Evolutionary conservation across 2,329 filamentous ascomycete genomes (phyloP).

Genomic region (Cryoendolithus antarcticus): DNA sequence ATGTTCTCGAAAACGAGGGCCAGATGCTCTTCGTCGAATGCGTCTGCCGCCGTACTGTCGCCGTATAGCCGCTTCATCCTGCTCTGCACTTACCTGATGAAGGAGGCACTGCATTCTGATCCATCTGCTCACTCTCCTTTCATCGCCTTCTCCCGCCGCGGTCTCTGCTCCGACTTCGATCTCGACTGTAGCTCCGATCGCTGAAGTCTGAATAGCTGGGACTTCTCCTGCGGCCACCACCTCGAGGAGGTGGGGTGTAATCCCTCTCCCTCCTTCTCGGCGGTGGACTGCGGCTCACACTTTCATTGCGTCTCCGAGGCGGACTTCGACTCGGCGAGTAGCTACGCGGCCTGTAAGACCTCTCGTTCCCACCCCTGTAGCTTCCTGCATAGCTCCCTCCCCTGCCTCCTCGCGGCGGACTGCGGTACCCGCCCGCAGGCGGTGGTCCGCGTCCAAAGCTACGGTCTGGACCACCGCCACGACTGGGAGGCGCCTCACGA

Average conservation of each 20-base stretch:
- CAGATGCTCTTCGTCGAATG: too few species aligned
- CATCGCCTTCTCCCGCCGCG: conserved; percentile 14
- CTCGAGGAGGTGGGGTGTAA: conserved; percentile 8
- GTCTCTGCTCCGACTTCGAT: conserved; percentile 15
- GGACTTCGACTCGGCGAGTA: conserved; percentile 11
- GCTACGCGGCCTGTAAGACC: conserved; percentile 16
- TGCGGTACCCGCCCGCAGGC: too few species aligned
- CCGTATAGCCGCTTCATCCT: too few species aligned
- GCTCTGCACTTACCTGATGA: too few species aligned
- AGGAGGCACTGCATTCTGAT: too few species aligned
- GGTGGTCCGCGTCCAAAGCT: conserved; percentile 5
- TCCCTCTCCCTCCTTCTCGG: conserved; percentile 29
- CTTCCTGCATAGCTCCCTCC: conserved; percentile 16
- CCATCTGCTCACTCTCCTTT: not conserved
- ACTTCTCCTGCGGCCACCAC: conserved; percentile 17
- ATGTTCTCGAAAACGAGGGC: too few species aligned
- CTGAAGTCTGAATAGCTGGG: conserved; percentile 19
- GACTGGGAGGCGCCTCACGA: conserved; percentile 12
- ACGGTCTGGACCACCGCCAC: conserved; percentile 1
- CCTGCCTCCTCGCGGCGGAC: conserved; percentile 4
- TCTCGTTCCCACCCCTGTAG: conserved; percentile 20
- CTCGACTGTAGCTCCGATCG: conserved; percentile 9
- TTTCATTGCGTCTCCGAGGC: conserved; percentile 20
- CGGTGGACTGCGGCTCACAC: conserved; percentile 12
- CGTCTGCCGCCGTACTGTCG: too few species aligned